Base-by-base conservation (phyloP, 192 early-diverging fungal species). In the Phlyctochytrium planicorne region DNA sequence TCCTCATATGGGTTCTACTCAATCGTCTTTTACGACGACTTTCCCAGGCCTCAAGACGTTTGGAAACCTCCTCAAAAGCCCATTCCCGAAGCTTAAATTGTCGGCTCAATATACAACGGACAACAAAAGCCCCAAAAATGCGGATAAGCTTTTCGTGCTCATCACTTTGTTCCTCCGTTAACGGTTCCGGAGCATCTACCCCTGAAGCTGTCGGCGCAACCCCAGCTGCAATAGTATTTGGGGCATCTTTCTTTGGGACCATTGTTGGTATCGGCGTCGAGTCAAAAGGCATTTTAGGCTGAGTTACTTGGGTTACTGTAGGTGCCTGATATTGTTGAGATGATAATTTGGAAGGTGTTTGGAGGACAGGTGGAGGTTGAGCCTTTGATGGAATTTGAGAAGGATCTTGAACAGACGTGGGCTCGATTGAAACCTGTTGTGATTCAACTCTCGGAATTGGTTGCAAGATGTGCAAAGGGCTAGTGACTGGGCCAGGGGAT, bases 31-130 rank as follows among this genome's bases (percentile, higher is more conserved):
- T 65, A 63, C 3, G 27, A 56, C 10, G 40, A 30, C 20, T 27
- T 60, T 59, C 68, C 70, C 66, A 62, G 12, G 33, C 32, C 12
- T 82, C 73, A n/a, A 83, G 36, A 29, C 76, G 53, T 36, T 75
- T 64, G 23, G 65, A 74, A 34, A 86, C 67, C 64, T 89, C 72
- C 17, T 72, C 71, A 27, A 89, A 30, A 34, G 88, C 88, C 34
- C 75, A 75, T 33, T 88, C 77, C 27, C 84, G 74, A 24, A 86
- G 72, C 6, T 67, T 53, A 57, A 84, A 80, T 30, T 89, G 79
- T 0, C 74, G 68, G 23, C 75, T 82, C 12, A 86, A 36, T 16
- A 89, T 59, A 52, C 82, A 85, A 16, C 71, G 67, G 10, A 89
- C 60, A 34, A 82, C 31, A 34, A 74, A 70, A 20, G 31, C 59